Base-by-base conservation (phyloP, 441 rosid genomes). In the Omphalea diandra region DNA sequence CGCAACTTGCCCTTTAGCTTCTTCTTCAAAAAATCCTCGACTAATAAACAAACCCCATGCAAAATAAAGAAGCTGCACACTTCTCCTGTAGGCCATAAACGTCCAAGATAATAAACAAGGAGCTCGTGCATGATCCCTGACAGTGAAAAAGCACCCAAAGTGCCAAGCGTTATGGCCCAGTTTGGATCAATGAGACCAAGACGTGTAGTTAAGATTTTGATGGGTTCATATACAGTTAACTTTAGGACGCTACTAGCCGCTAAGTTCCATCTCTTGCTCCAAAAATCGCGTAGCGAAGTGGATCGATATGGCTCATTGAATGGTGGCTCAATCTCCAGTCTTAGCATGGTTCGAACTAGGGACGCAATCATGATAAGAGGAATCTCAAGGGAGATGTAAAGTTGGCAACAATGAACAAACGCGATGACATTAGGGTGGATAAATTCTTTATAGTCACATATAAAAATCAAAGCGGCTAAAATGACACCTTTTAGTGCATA, bases 241-340 rank as follows among this genome's bases (percentile, higher is more conserved):
- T 12, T 9, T 40, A 40, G 8, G 73, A 87, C 84, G 2, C 73
- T 46, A 2, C 79, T 67, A 46, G 85, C 88, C 82, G 75, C 75
- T 57, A 85, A 72, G 76, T 87, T 89, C 90, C 92, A 85, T 58
- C 90, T 77, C 24, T 71, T 74, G 0, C 90, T 90, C 92, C 89
- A 89, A 20, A 89, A 85, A 38, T 87, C 88, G 29, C 86, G 92
- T 0, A 89, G 79, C 0, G 94, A 87, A 1, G 89, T 75, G 0
- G 88, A 75, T 5, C 85, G 80, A 65, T 75, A 84, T 0, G 92
- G 91, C 55, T 83, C 71, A 24, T 82, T 47, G 85, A 87, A 85
- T 47, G 76, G 88, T 26, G 83, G 88, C 78, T 84, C 88, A 3
- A 84, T 84, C 75, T 80, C 87, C 10, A 83, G 57, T 26, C 79